Conservation (phyloP, 2,329 filamentous ascomycete species). For the Aureobasidium melanogenum region DNA sequence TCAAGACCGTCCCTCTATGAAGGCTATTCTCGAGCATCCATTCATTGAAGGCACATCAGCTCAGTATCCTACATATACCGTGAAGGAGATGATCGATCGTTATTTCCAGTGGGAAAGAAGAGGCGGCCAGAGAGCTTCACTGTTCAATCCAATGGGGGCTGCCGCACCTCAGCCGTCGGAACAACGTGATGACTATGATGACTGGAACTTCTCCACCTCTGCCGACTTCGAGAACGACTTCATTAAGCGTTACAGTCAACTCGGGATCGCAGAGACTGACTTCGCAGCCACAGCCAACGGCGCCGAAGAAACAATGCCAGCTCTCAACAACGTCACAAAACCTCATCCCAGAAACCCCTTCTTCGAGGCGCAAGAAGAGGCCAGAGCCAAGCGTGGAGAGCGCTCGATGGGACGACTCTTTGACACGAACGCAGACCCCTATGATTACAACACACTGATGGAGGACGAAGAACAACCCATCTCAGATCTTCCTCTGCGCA, state of each 20-base stretch:
- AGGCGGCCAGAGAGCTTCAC: conserved; percentile 59
- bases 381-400: conserved; percentile 48
- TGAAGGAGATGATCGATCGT: conserved; percentile 59
- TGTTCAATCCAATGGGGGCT: conserved; percentile 53
- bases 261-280: conserved; percentile 19
- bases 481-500: conserved; percentile 49
- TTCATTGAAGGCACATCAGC: conserved; percentile 58
- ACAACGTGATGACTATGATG: conserved; percentile 38
- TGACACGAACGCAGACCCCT: conserved; percentile 46
- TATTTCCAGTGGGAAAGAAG: conserved; percentile 69
- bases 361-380: conserved; percentile 34
- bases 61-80: conserved; percentile 53
- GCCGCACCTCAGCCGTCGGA: conserved; percentile 41
- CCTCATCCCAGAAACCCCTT: conserved; percentile 12
- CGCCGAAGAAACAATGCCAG: not conserved
- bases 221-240: conserved; percentile 47
- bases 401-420: conserved; percentile 50
- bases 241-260: conserved; percentile 24
- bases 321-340: conserved; percentile 2
- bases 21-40: conserved; percentile 59
- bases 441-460: conserved; percentile 43
- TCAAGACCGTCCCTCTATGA: conserved; percentile 58
- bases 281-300: conserved; percentile 14
- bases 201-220: conserved; percentile 59
- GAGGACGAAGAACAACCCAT: conserved; percentile 28